Evolutionary conservation across 371 early-diverging fungal genomes (phyloP).

Genomic region (Rhizomucor miehei): DNA sequence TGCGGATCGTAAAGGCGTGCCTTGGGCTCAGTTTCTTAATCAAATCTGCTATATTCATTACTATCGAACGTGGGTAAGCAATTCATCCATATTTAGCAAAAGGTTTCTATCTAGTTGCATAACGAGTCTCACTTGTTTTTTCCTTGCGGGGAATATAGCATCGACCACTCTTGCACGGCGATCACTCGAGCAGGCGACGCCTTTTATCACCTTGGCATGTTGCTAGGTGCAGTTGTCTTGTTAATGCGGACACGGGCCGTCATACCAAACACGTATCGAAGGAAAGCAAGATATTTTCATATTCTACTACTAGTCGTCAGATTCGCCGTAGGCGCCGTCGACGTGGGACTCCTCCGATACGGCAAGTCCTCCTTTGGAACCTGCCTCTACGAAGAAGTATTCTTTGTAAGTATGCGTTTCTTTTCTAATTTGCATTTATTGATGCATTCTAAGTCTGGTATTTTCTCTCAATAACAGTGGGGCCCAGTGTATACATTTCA

Average conservation of each 20-base stretch:
- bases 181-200: constrained; percentile 26
- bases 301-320: constrained; percentile 14
- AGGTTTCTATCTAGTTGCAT: too few relatives aligned
- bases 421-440: neutral
- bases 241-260: constrained; percentile 28
- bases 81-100: too few relatives aligned
- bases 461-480: constrained; percentile 31
- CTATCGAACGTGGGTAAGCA: too few relatives aligned
- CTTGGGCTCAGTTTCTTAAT: too few relatives aligned
- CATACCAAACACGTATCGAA: constrained; percentile 20
- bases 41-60: too few relatives aligned
- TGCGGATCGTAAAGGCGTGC: too few relatives aligned
- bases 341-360: constrained; percentile 19
- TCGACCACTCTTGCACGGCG: constrained; percentile 12
- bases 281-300: constrained; percentile 8
- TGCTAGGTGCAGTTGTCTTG: constrained; percentile 32
- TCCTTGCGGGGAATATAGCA: too few relatives aligned
- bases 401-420: constrained; percentile 23
- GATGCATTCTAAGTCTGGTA: neutral
- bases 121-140: too few relatives aligned
- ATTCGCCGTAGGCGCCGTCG: constrained; percentile 25
- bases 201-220: constrained; percentile 35
- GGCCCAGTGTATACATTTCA: constrained; percentile 41
- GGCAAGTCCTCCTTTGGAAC: constrained; percentile 5
- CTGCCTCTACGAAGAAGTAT: constrained; percentile 29